These are phyloP conservation scores for Colletotrichum orbiculare DNA, from an alignment of 2,329 filamentous ascomycete genomes.

Conservation along the genomic window DNA sequence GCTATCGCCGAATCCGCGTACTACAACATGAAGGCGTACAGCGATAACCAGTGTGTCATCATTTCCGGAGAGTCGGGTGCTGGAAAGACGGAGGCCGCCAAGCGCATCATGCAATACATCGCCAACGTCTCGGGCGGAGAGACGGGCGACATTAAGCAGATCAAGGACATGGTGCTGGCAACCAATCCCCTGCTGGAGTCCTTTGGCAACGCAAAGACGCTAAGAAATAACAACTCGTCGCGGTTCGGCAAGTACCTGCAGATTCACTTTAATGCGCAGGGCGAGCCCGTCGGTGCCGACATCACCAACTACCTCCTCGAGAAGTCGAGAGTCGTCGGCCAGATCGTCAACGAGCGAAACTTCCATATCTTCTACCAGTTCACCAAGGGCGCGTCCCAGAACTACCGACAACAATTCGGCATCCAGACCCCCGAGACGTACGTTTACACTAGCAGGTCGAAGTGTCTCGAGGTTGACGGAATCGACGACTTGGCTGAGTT, in stretches of 20 bases:
- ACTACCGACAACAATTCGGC: conserved; percentile 88
- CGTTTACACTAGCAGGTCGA: conserved; percentile 91
- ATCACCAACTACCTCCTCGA: conserved; percentile 98
- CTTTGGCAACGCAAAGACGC: conserved; percentile 97
- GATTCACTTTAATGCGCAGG: conserved; percentile 91
- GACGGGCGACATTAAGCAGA: conserved; percentile 90
- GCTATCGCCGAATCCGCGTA: conserved; percentile 96
- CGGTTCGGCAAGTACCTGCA: conserved; percentile 98
- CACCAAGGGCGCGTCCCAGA: conserved; percentile 89
- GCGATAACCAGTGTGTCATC: conserved; percentile 99
- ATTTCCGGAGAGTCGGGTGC: conserved; percentile 98
- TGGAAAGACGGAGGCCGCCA: conserved; percentile 97
- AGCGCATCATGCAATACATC: conserved; percentile 99
- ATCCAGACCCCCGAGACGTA: conserved; percentile 94
- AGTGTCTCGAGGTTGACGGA: conserved; percentile 93
- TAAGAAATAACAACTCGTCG: conserved; percentile 98
- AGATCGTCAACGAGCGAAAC: conserved; percentile 95
- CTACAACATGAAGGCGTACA: conserved; percentile 99
- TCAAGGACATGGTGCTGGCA: conserved; percentile 99
- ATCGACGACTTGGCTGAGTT: conserved; percentile 94
- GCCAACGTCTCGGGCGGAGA: conserved; percentile 91
- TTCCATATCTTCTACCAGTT: conserved; percentile 99
- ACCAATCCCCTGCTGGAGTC: conserved; percentile 97
- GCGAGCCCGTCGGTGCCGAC: conserved; percentile 94
- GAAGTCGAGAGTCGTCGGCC: conserved; percentile 93